Evolutionary conservation across 495 filamentous ascomycete genomes (phyloP), one percentile per base, ranked within the genome.

Genomic region (Aspergillus funiculosus): DNA sequence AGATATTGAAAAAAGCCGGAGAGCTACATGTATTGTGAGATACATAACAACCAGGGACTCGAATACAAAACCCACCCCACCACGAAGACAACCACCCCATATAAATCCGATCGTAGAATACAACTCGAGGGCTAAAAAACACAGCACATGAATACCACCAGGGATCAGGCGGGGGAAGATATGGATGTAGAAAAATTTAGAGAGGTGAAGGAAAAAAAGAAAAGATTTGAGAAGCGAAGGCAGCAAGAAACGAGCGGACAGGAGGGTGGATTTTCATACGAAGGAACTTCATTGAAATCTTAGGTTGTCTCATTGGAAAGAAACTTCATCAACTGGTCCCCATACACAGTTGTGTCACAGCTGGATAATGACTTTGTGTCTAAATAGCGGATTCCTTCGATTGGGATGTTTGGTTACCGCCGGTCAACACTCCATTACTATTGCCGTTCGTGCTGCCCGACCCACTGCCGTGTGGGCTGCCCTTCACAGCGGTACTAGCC

Each of bases 391-490:
- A 42, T 32, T 71, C 69, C 52, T 68, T 72, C 5, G 66, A 48
- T 27, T 63, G 64, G 1, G 66, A 62, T 21, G 56, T 43, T n/a
- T 58, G 57, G 24, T 51, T 56, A 28, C 58, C 60, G 20, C 54
- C 56, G 35, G 52, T 48, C 51, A 63, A 45, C 31, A 63, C 52
- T 18, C 52, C 55, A 51, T 62, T 59, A 48, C 53, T 56, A 41
- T 52, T 43, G 39, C 64, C 64, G 30, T 57, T 52, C 35, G 52
- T 46, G 44, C 56, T 63, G 35, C 57, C 63, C 28, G 64, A 39
- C 11, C 55, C 59, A 49, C 62, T 71, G n/a, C 63, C 65, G 41
- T 65, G 61, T 5, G 70, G 68, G 51, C 68, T 72, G 9, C 64
- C 63, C 56, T 73, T 73, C 5, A 57, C 51, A 18, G 48, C 65